These are phyloP conservation scores for Emericellopsis terricola DNA, from an alignment of 495 filamentous ascomycete species.

Conservation along the genomic window DNA sequence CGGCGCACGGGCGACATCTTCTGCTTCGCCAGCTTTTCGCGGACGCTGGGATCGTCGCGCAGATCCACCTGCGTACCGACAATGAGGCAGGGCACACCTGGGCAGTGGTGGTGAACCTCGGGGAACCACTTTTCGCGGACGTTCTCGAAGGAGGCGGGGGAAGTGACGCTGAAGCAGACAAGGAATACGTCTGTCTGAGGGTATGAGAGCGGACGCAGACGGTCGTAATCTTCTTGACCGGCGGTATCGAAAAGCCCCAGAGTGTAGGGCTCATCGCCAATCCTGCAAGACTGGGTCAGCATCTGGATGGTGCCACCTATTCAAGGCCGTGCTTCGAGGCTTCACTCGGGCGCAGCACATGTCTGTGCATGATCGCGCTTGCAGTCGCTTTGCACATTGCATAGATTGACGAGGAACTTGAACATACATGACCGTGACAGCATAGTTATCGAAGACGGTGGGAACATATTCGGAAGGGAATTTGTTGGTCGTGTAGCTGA, in stretches of 20 bases:
- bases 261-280: constrained; percentile 96
- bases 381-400: too few relatives aligned
- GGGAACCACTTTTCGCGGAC: constrained; percentile 98
- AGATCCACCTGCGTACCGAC: constrained; percentile 97
- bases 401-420: too few relatives aligned
- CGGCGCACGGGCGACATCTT: constrained; percentile 83
- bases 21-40: constrained; percentile 84
- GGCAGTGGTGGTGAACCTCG: constrained; percentile 96
- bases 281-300: too few relatives aligned
- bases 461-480: constrained; percentile 99
- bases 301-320: too few relatives aligned
- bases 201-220: constrained; percentile 87
- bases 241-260: constrained; percentile 96
- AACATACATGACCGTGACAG: constrained; percentile 95
- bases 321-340: too few relatives aligned
- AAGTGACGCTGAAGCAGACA: constrained; percentile 96
- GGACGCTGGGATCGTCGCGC: constrained; percentile 71
- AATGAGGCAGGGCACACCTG: constrained; percentile 92
- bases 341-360: too few relatives aligned
- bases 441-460: constrained; percentile 99
- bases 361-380: too few relatives aligned
- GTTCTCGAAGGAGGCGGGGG: constrained; percentile 98
- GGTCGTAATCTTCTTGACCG: constrained; percentile 98
- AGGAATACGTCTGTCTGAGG: constrained; percentile 98
- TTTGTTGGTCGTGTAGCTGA: constrained; percentile 99